Evolutionary conservation across 129 eudicot genomes (phyloP).

Genomic region (Solidago caesia): DNA sequence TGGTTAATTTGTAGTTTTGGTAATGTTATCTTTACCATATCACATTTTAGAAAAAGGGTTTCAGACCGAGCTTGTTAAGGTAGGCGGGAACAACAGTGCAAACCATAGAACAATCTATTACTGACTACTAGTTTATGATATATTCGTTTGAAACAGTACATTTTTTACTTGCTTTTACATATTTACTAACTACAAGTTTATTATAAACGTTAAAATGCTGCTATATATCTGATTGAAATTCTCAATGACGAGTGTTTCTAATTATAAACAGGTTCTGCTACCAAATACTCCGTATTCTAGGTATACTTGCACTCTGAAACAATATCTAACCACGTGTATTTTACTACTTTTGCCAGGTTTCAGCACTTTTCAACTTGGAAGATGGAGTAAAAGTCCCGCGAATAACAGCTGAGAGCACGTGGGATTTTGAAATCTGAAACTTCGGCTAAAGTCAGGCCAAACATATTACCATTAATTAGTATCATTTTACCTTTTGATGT

Average conservation of each 20-base stretch:
- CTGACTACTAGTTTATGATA: no score
- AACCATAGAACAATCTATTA: no score
- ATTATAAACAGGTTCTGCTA: not conserved
- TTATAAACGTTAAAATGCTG: not conserved
- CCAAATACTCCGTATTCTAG: not conserved
- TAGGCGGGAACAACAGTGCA: no score
- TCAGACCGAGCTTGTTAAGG: no score
- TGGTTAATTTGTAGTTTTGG: not conserved
- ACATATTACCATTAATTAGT: constrained; percentile 14
- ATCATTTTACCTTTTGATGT: constrained; percentile 19
- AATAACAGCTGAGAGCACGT: constrained; percentile 69
- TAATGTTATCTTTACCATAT: no score
- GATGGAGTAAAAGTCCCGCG: constrained; percentile 60
- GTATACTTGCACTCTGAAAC: not conserved
- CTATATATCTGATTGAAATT: not conserved
- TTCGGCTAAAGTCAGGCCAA: constrained; percentile 1
- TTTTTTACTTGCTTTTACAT: not conserved
- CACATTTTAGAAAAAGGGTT: no score
- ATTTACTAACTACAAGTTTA: not conserved
- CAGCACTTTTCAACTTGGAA: constrained; percentile 61
- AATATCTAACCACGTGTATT: not conserved
- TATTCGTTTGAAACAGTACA: not conserved
- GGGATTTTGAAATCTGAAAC: constrained; percentile 83
- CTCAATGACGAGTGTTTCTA: not conserved
- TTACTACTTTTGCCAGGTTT: constrained; percentile 39